These are phyloP conservation scores for Cruciata laevipes DNA, from an alignment of 257 asterid genomes.

Conservation along the genomic window DNA sequence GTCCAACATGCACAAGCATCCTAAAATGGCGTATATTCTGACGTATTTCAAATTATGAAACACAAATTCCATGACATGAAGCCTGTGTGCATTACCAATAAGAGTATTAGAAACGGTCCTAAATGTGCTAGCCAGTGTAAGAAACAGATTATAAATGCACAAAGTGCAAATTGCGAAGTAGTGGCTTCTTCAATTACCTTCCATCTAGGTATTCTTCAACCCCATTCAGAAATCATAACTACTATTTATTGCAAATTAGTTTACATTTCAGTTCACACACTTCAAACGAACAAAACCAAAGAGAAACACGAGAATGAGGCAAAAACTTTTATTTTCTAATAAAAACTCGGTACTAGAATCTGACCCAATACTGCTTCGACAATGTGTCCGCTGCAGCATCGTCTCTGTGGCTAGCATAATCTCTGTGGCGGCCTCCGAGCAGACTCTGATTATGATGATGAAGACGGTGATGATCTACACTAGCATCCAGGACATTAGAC, in stretches of 20 bases:
- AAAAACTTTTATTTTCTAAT: not conserved
- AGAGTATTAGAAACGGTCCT: not conserved
- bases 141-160: not conserved
- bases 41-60: not conserved
- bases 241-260: not conserved
- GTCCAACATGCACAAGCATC: not conserved
- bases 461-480: constrained; percentile 33
- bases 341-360: constrained; percentile 13
- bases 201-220: not conserved
- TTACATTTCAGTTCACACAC: not conserved
- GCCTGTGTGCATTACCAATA: not conserved
- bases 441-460: constrained; percentile 27
- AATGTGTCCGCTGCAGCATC: constrained; percentile 70
- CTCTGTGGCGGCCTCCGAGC: constrained; percentile 15
- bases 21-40: not conserved
- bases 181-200: not conserved
- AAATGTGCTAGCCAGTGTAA: not conserved
- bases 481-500: constrained; percentile 30
- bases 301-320: not conserved
- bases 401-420: constrained; percentile 28
- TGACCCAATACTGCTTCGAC: constrained; percentile 93
- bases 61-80: not conserved
- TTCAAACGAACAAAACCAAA: not conserved
- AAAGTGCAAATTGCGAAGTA: not conserved
- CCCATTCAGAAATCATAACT: not conserved